Evolutionary conservation across 768 basidiomycete genomes (phyloP).

Genomic region (Tulasnella sp.): DNA sequence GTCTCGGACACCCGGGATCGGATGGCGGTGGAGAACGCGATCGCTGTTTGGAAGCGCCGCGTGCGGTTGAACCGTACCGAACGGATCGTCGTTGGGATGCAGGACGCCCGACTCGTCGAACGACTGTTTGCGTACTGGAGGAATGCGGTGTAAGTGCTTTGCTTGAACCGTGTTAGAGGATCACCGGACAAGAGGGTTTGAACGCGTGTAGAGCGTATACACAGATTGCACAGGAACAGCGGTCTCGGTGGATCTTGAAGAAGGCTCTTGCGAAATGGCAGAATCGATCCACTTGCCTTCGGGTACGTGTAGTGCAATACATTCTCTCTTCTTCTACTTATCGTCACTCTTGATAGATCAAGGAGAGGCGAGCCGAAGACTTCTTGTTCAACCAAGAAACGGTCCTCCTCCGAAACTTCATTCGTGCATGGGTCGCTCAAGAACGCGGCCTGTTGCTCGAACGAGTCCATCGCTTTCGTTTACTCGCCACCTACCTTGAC

Average conservation of each 20-base stretch:
- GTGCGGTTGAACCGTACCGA: slow-evolving; percentile 32
- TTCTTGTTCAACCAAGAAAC: slow-evolving; percentile 46
- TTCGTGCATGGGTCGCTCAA: slow-evolving; percentile 56
- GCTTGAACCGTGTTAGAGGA: neutral
- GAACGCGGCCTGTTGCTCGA: slow-evolving; percentile 50
- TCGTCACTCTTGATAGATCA: slow-evolving; percentile 27
- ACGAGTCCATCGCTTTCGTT: slow-evolving; percentile 36
- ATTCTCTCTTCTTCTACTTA: neutral
- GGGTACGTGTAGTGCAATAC: slow-evolving; percentile 28
- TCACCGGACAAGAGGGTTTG: neutral
- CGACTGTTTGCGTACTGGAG: slow-evolving; percentile 47
- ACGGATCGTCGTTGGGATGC: neutral
- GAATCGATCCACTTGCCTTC: slow-evolving; percentile 35
- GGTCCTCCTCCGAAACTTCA: slow-evolving; percentile 45
- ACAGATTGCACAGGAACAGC: slow-evolving; percentile 33
- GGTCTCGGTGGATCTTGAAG: slow-evolving; percentile 35
- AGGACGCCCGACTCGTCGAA: slow-evolving; percentile 34
- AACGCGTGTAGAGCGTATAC: slow-evolving; percentile 27
- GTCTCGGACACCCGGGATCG: slow-evolving; percentile 32
- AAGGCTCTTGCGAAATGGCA: slow-evolving; percentile 41
- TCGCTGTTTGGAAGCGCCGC: slow-evolving; percentile 47
- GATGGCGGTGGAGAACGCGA: slow-evolving; percentile 31
- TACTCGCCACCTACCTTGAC: slow-evolving; percentile 36
- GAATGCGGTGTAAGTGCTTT: slow-evolving; percentile 36
- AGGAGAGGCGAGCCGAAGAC: slow-evolving; percentile 46